Base-by-base conservation (phyloP, 1,139 yeast species). In the Saccharomycopsis phalli region DNA sequence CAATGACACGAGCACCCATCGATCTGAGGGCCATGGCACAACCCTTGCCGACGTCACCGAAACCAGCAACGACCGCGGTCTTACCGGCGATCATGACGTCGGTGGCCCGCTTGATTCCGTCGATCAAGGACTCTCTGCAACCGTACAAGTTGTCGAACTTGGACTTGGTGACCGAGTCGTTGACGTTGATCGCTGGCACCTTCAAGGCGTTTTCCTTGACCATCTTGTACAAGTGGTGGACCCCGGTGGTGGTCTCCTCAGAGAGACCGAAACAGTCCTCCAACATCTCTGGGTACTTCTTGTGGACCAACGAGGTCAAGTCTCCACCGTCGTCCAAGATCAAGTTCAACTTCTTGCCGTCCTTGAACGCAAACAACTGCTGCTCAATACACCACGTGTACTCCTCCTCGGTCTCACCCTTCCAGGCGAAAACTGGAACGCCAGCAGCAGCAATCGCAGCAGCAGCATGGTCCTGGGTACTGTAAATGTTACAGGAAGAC, bases 161-260 rank as follows among this genome's bases (percentile, higher is more conserved):
- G 65, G 98, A 91, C 76, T 91, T 91, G 74, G 99, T 91, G 61
- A 93, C 98, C 41, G 96, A 82, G 71, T 93, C 98, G 74, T 91
- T 91, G 63, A 91, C 99, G 68, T 91, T 93, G 72, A 91, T 91
- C 67, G 99, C 98, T 64, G 99, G 99, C 45, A 91, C 97, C 81
- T 88, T 91, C 69, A 91, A 81, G 56, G 70, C 68, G 55, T 80
- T 82, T 49, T 91, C 95, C 69, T 74, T 84, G 63, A 91, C 68
- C 94, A 88, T 82, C 76, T 81, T 83, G 88, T 91, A 91, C 62
- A 91, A 77, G 73, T 91, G 95, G 77, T 93, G 98, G 60, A 91
- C 98, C 81, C 99, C 99, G 53, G 99, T 91, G 66, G 99, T 91
- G 70, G 99, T 91, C 76, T 91, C 99, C 77, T 91, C 99, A 54